A percentile compares a stretch with the other conserved stretches of the same genome.
Evolutionary conservation across 805 yeast species (phyloP).

Genomic region (Barnettozyma wickerhamii): DNA sequence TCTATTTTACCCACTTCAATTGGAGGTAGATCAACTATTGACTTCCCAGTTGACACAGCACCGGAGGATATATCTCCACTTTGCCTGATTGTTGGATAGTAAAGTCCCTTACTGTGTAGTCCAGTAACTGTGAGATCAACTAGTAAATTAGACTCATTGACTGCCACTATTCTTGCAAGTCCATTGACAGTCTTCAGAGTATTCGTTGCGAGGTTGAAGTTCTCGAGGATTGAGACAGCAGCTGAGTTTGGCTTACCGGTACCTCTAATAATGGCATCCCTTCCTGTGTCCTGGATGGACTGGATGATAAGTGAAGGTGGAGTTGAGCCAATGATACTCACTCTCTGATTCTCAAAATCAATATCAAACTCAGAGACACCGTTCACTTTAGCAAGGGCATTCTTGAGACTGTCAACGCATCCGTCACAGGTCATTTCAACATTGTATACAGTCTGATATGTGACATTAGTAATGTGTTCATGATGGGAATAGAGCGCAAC

Average conservation of each 20-base stretch:
- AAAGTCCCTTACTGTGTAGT: constrained; percentile 48
- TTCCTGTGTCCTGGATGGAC: constrained; percentile 68
- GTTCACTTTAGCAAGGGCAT: constrained; percentile 45
- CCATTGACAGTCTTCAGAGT: constrained; percentile 65
- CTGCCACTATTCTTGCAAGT: constrained; percentile 76
- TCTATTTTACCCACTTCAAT: constrained; percentile 26
- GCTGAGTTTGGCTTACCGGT: constrained; percentile 85
- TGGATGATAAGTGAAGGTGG: constrained; percentile 75
- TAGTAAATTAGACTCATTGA: constrained; percentile 46
- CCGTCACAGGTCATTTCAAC: constrained; percentile 78
- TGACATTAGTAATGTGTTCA: constrained; percentile 1
- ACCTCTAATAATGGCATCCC: constrained; percentile 90
- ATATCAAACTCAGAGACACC: constrained; percentile 52
- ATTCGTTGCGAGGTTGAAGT: constrained; percentile 42
- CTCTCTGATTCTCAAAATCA: constrained; percentile 55
- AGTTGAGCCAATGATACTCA: constrained; percentile 60
- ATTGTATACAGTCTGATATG: constrained; percentile 61
- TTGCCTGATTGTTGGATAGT: constrained; percentile 63
- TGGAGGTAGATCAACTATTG: constrained; percentile 32
- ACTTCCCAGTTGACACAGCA: constrained; percentile 58
- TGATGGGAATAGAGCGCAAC: too few relatives aligned
- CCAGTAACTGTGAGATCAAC: constrained; percentile 82
- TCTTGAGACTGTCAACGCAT: constrained; percentile 24
- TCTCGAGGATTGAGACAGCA: constrained; percentile 86
- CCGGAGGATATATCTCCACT: constrained; percentile 78